These are phyloP conservation scores for Globisporangium yorkense DNA, from an alignment of 352 stramenopile species.

Conservation along the genomic window DNA sequence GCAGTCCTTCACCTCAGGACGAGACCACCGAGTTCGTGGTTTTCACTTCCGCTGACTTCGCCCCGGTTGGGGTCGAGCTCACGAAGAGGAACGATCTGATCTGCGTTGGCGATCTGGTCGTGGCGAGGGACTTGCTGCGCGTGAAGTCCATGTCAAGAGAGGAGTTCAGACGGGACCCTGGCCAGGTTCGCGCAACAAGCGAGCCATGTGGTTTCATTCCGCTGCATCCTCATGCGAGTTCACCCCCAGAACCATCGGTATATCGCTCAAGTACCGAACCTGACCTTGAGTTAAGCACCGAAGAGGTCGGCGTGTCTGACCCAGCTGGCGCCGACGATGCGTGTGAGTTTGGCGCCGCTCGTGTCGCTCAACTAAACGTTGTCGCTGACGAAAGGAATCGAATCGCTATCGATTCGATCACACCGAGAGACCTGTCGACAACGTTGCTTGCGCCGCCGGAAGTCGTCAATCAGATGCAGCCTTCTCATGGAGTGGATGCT, in stretches of 20 bases:
- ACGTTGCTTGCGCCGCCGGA: neutral
- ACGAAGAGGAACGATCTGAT: slow-evolving; percentile 11
- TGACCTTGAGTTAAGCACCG: no score
- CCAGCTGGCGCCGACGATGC: no score
- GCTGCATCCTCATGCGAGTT: neutral
- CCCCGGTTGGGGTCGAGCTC: neutral
- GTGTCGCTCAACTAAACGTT: no score
- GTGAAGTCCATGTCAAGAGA: neutral
- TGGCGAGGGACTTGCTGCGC: neutral
- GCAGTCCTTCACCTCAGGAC: neutral
- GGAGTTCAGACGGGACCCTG: no score
- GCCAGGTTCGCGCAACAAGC: neutral
- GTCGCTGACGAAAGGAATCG: no score
- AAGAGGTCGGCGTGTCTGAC: no score
- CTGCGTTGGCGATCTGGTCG: neutral
- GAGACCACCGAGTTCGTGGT: neutral
- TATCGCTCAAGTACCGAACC: no score
- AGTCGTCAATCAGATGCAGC: neutral
- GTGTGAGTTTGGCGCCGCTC: no score
- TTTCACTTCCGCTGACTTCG: neutral
- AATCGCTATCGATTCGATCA: neutral
- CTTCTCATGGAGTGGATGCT: slow-evolving; percentile 6
- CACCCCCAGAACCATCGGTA: no score
- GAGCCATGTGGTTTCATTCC: neutral
- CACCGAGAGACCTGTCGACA: neutral